Percentiles rank a stretch among this genome's conserved stretches.
Conservation (phyloP, 257 asterid genomes). For the Ilex asprella region DNA sequence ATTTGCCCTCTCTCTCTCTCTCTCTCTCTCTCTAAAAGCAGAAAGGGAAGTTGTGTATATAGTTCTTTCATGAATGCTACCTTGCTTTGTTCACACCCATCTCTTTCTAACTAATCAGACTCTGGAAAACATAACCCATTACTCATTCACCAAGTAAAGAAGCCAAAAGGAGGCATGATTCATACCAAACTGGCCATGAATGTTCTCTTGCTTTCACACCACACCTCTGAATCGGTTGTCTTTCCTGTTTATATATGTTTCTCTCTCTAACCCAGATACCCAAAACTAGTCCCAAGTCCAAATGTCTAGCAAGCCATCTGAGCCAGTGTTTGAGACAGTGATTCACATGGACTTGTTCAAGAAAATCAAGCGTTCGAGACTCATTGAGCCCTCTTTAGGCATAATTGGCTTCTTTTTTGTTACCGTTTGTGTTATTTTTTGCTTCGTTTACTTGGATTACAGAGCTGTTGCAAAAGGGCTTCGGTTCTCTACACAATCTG, state of each 20-base stretch:
- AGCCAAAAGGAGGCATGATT: slow-evolving; percentile 21
- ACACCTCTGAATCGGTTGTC: slow-evolving; percentile 13
- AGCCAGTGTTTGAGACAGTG: slow-evolving; percentile 25
- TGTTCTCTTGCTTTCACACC: slow-evolving; percentile 37
- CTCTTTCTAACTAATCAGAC: slow-evolving; percentile 20
- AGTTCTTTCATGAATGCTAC: slow-evolving; percentile 10
- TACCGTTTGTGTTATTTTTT: slow-evolving; percentile 45
- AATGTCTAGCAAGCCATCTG: slow-evolving; percentile 36
- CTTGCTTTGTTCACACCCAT: slow-evolving; percentile 31
- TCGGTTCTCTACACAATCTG: not conserved
- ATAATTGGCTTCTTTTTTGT: slow-evolving; percentile 53
- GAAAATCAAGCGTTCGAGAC: slow-evolving; percentile 61
- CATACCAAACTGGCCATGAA: slow-evolving; percentile 23
- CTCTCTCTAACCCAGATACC: slow-evolving; percentile 2
- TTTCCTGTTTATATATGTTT: not conserved
- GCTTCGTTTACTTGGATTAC: slow-evolving; percentile 44
- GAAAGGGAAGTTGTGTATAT: not conserved
- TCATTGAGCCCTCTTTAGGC: slow-evolving; percentile 75
- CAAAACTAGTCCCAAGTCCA: slow-evolving; percentile 27
- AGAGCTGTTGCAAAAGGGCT: not conserved
- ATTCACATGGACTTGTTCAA: slow-evolving; percentile 38
- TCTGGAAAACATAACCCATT: slow-evolving; percentile 9
- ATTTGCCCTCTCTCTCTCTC: slow-evolving; percentile 17
- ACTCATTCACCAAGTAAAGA: slow-evolving; percentile 54
- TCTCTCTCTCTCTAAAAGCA: slow-evolving; percentile 3